These are phyloP conservation scores for Rubus idaeus DNA, from an alignment of 306 rosid species.

Conservation along the genomic window DNA sequence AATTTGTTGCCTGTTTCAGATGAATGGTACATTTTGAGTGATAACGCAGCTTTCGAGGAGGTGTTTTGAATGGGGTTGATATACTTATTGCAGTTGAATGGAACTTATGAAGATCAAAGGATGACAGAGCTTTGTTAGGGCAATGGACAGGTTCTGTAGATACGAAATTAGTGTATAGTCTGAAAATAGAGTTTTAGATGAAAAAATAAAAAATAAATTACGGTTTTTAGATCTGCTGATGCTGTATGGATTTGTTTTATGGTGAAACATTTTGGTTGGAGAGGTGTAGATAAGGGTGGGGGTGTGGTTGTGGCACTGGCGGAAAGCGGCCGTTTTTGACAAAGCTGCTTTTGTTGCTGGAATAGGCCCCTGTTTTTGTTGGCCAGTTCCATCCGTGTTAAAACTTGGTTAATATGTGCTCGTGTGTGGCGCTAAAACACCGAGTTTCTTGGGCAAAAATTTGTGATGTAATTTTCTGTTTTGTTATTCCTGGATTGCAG, in stretches of 20 bases:
- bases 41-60: conserved; percentile 2
- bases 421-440: not conserved
- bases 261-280: conserved; percentile 26
- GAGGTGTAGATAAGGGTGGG: conserved; percentile 34
- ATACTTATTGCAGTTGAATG: conserved; percentile 5
- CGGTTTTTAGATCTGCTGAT: conserved; percentile 26
- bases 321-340: conserved; percentile 32
- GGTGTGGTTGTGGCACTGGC: conserved; percentile 37
- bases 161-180: conserved; percentile 43
- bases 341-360: conserved; percentile 47
- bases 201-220: conserved; percentile 6
- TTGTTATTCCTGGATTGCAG: conserved; percentile 22
- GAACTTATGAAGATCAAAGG: conserved; percentile 5
- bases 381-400: conserved; percentile 37
- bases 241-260: conserved; percentile 29
- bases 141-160: conserved; percentile 26
- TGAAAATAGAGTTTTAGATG: conserved; percentile 26
- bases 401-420: conserved; percentile 12
- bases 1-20: conserved; percentile 11
- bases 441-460: conserved; percentile 25
- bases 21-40: conserved; percentile 11
- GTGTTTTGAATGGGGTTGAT: conserved; percentile 22
- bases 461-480: conserved; percentile 12
- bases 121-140: conserved; percentile 6
- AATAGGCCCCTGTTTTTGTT: conserved; percentile 59